Evolutionary conservation across 2,329 filamentous ascomycete genomes (phyloP), one percentile per base, ranked within the genome.

Genomic region (Apiospora malaysiana): DNA sequence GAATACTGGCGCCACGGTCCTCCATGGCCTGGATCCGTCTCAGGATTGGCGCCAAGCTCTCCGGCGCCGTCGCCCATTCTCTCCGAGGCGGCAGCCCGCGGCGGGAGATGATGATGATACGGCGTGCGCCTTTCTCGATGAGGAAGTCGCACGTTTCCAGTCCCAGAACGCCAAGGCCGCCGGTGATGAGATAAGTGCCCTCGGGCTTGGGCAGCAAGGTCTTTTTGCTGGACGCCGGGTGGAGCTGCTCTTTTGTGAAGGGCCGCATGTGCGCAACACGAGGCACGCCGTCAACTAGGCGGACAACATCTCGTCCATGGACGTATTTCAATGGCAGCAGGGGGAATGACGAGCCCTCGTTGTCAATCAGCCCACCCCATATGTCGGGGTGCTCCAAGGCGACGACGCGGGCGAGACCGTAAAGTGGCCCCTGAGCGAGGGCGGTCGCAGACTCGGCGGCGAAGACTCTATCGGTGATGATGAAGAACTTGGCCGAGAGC

Each of bases 101-200:
- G 10, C 83, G 80, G 1, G 82, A 84, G 6, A 82, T 45, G 0
- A 85, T 75, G 1, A 85, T 76, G 2, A 85, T 72, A n/a, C 83
- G 78, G 2, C 82, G 78, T 43, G 83, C 83, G 0, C 82, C 82
- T 23, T 82, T 79, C 40, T 81, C 76, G 1, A 81, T 78, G 2
- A 85, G 73, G 70, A 80, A 84, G 14, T 77, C 74, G 8, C 80
- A 78, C 0, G 80, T 75, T 56, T 80, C 79, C 4, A 85, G 77
- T 1, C 83, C 83, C 2, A 85, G 77, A 12, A 78, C 79, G 1
- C 83, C 82, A 16, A 84, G 66, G n/a, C 74, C 74, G 49, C 83
- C 82, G 21, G 82, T 83, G 40, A 85, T 80, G 25, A 85, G 42
- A 70, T 85, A 85, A 0, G 83, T 84, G 2, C 83, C 82, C 23